Conservation (phyloP, 2,329 filamentous ascomycete genomes). For the Magnaporthales sp. region DNA sequence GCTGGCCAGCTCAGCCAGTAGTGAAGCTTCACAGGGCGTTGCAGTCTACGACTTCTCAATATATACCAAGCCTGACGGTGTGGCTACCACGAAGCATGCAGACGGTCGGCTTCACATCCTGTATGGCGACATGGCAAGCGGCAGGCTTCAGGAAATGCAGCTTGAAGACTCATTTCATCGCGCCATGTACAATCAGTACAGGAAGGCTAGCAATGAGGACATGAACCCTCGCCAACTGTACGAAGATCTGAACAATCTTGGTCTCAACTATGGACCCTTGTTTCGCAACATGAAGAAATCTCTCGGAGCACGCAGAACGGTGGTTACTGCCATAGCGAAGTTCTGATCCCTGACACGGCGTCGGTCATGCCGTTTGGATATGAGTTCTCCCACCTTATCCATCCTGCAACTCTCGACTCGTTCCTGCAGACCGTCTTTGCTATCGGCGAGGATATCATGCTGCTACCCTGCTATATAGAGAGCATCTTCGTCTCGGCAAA, state of each 20-base stretch:
- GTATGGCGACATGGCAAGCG: slow-evolving; percentile 12
- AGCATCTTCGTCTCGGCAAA: slow-evolving; percentile 36
- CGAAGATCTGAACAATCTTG: slow-evolving; percentile 38
- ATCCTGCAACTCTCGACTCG: slow-evolving; percentile 47
- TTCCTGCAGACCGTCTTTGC: slow-evolving; percentile 45
- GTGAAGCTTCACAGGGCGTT: not conserved
- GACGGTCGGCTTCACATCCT: slow-evolving; percentile 20
- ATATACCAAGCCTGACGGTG: slow-evolving; percentile 32
- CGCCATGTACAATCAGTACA: slow-evolving; percentile 15
- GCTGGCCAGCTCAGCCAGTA: not conserved
- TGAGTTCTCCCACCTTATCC: slow-evolving; percentile 46
- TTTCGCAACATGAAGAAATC: slow-evolving; percentile 11
- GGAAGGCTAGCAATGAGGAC: slow-evolving; percentile 20
- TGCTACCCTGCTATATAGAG: slow-evolving; percentile 36
- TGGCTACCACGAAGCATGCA: slow-evolving; percentile 30
- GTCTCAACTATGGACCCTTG: slow-evolving; percentile 27
- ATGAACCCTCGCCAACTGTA: slow-evolving; percentile 38
- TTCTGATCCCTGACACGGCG: slow-evolving; percentile 39
- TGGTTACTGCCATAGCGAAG: slow-evolving; percentile 16
- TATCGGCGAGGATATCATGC: slow-evolving; percentile 35
- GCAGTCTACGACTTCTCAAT: slow-evolving; percentile 28
- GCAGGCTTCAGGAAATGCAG: not conserved
- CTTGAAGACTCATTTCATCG: not conserved
- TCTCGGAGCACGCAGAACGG: not conserved
- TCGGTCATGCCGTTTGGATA: slow-evolving; percentile 43